Percentiles rank a stretch among this genome's conserved stretches.
Evolutionary conservation across 2,329 filamentous ascomycete species (phyloP).

Genomic region (Fusarium coffeatum): DNA sequence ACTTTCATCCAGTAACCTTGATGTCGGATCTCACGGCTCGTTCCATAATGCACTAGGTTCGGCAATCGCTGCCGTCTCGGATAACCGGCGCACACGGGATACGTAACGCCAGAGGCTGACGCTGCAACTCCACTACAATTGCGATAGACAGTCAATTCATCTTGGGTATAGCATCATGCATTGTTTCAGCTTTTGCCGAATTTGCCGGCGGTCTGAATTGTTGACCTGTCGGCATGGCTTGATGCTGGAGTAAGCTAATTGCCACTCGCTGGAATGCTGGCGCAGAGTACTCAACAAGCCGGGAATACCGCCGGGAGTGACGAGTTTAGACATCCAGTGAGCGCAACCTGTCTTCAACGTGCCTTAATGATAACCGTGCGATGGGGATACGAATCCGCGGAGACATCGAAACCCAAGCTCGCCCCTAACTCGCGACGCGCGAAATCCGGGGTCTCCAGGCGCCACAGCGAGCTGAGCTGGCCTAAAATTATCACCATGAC

Average conservation of each 20-base stretch:
- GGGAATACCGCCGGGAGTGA: not conserved
- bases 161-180: not conserved
- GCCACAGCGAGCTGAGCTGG: not conserved
- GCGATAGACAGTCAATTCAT: not conserved
- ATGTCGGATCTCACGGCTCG: slow-evolving; percentile 39
- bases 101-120: slow-evolving; percentile 17
- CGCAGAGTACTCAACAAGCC: not conserved
- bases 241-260: not conserved
- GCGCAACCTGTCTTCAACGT: not conserved
- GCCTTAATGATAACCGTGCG: not conserved
- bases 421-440: not conserved
- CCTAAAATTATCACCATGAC: not conserved
- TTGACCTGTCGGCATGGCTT: not conserved
- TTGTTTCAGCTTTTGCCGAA: slow-evolving; percentile 15
- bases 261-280: not conserved
- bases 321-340: not conserved
- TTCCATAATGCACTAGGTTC: slow-evolving; percentile 15
- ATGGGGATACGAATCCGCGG: not conserved
- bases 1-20: not conserved
- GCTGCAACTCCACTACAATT: slow-evolving; percentile 15
- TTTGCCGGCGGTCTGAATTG: slow-evolving; percentile 12
- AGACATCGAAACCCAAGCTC: not conserved
- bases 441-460: not conserved
- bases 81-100: slow-evolving; percentile 29
- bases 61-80: slow-evolving; percentile 35